Base-by-base conservation (phyloP, 306 rosid genomes). In the Acacia confusa region DNA sequence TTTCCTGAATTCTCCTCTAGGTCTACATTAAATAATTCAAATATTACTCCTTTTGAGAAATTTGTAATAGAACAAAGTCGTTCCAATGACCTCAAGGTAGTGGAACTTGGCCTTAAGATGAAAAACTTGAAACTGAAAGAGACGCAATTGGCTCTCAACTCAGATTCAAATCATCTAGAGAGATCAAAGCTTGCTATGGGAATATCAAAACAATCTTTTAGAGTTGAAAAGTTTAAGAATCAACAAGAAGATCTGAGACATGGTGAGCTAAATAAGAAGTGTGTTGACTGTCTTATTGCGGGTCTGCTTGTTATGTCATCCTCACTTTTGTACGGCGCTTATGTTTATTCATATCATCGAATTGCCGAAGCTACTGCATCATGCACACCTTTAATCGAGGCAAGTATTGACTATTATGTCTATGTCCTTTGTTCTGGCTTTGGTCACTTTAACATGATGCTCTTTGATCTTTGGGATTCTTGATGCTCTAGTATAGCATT, bases 221-320 rank as follows among this genome's bases (percentile, higher is more conserved):
- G 80, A 89, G 85, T 81, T 41, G 96, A 92, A 84, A 92, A 92
- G 84, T 90, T 95, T 84, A 88, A 93, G 89, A 95, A 15, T 73
- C 90, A 89, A 82, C 43, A 90, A 84, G 98, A 92, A 89, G 98
- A 95, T 61, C 78, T 41, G 0, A 86, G 92, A 83, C 57, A 93
- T n/a, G 77, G 86, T 34, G 99, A 95, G 75, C 96, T 95, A 55
- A 89, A 80, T 47, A 89, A 63, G 82, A 93, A 76, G 87, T 92
- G 96, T 83, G 79, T 87, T 4, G 98, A 95, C 86, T 92, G 94
- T 74, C 97, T 95, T 66, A 94, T 93, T 77, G 84, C 93, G 20
- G 94, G 99, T 88, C 82, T 93, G 79, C 38, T 95, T 74, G 65
- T 95, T 82, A 95, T 93, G 98, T 86, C 89, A 22, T 65, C 61